These are phyloP conservation scores for Eucalyptus erythrocorys DNA, from an alignment of 345 rosid species.

Conservation along the genomic window DNA sequence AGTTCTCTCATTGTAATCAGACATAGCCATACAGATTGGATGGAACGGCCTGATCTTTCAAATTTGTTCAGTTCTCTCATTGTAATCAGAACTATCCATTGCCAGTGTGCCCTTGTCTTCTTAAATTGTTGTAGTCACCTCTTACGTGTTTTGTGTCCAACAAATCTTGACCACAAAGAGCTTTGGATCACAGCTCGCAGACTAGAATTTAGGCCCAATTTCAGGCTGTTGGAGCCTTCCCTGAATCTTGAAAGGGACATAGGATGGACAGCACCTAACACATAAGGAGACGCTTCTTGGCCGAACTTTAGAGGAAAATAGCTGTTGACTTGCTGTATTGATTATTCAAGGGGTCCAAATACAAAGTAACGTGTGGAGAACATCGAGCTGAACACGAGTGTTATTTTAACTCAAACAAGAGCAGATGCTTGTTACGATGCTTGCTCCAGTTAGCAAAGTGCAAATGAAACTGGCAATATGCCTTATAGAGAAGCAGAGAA, in stretches of 20 bases:
- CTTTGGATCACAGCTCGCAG: not conserved
- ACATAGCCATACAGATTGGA: rapidly evolving
- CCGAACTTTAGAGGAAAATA: not conserved
- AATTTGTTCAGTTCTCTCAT: not conserved
- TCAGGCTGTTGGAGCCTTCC: not conserved
- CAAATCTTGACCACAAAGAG: not conserved
- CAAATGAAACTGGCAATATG: rapidly evolving
- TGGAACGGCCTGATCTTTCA: not conserved
- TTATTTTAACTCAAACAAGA: not conserved
- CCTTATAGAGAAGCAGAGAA: not conserved
- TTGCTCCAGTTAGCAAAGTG: not conserved
- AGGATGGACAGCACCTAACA: not conserved
- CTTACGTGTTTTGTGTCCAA: not conserved
- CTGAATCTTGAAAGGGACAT: not conserved
- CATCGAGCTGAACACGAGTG: rapidly evolving
- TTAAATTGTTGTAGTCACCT: not conserved
- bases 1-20: too few relatives aligned
- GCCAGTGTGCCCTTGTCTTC: not conserved
- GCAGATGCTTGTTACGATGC: not conserved
- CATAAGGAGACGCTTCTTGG: not conserved
- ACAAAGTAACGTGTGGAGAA: not conserved
- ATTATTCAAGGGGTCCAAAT: not conserved
- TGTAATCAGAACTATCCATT: not conserved
- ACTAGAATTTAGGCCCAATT: not conserved
- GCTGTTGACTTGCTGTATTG: not conserved